phyloP scores from a whole-genome alignment of 108 stramenopile species.

The Nitzschia putrida region DNA sequence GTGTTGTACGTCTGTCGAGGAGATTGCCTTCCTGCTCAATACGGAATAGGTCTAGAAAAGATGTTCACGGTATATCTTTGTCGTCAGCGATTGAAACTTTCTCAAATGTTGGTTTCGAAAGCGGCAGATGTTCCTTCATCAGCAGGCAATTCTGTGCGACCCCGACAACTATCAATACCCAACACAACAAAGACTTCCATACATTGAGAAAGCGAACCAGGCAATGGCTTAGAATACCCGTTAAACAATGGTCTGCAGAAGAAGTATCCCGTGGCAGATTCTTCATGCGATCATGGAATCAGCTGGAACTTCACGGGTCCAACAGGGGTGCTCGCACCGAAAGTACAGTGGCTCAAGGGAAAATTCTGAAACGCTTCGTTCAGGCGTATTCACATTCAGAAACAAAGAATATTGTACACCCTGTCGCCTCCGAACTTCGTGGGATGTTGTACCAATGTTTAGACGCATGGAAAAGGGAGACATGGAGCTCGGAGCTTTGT shows the following conservation, averaged over 20 bases:
- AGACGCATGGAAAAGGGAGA: constrained; percentile 20
- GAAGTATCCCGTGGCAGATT: constrained; percentile 13
- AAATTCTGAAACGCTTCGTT: constrained; percentile 16
- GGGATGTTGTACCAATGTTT: constrained; percentile 24
- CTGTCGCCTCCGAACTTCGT: constrained; percentile 3
- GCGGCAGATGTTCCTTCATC: no score
- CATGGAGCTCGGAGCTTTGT: background rate
- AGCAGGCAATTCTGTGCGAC: no score
- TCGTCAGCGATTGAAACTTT: no score
- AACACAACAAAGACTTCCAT: background rate
- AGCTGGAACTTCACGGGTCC: background rate
- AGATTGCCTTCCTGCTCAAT: no score
- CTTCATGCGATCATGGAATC: constrained; percentile 17
- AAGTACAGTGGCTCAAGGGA: constrained; percentile 2
- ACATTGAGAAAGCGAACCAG: constrained; percentile 6
- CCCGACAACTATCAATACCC: no score
- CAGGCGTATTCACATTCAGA: background rate
- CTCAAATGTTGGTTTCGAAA: no score
- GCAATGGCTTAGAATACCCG: constrained; percentile 13
- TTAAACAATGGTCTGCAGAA: background rate
- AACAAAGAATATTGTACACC: background rate
- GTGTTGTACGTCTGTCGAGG: no score
- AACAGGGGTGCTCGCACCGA: background rate
- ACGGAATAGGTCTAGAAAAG: no score
- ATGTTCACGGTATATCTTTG: no score